Evolutionary conservation across 2,329 filamentous ascomycete genomes (phyloP).

Genomic region (Xylaria sp.): DNA sequence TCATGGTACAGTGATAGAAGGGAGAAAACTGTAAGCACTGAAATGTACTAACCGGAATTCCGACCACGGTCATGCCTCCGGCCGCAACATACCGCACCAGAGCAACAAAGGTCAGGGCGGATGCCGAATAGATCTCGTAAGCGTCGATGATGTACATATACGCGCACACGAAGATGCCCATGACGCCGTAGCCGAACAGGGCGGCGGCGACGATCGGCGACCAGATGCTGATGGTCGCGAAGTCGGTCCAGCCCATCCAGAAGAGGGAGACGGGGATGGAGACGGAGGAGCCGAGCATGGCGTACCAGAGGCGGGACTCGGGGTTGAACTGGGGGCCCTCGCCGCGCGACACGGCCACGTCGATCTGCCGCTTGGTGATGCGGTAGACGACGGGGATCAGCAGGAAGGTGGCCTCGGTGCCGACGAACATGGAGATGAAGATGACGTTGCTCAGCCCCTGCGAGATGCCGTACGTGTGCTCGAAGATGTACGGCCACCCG

Average conservation of each 20-base stretch:
- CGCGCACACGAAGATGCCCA: conserved; percentile 40
- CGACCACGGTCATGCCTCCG: conserved; percentile 40
- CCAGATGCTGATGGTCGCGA: conserved; percentile 46
- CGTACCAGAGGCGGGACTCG: conserved; percentile 46
- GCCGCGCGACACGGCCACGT: conserved; percentile 45
- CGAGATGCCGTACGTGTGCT: conserved; percentile 44
- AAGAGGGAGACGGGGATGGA: conserved; percentile 50
- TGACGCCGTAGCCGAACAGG: conserved; percentile 50
- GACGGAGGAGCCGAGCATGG: conserved; percentile 45
- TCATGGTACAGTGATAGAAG: too few species aligned
- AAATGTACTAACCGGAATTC: too few species aligned
- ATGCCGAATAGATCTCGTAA: conserved; percentile 39
- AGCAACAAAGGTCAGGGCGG: conserved; percentile 38
- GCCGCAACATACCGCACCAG: conserved; percentile 37
- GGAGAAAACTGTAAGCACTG: too few species aligned
- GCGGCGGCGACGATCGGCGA: conserved; percentile 46
- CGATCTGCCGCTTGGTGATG: conserved; percentile 28
- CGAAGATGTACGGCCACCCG: conserved; percentile 54
- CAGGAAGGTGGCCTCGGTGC: conserved; percentile 40
- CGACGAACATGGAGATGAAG: conserved; percentile 49
- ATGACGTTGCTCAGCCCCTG: conserved; percentile 47
- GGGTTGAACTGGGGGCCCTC: conserved; percentile 39
- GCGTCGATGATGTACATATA: conserved; percentile 44
- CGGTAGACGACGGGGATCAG: conserved; percentile 41
- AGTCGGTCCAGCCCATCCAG: conserved; percentile 54